Evolutionary conservation across 441 rosid species (phyloP), one percentile per base, ranked within the genome.

Genomic region (Euphorbia celastroides): DNA sequence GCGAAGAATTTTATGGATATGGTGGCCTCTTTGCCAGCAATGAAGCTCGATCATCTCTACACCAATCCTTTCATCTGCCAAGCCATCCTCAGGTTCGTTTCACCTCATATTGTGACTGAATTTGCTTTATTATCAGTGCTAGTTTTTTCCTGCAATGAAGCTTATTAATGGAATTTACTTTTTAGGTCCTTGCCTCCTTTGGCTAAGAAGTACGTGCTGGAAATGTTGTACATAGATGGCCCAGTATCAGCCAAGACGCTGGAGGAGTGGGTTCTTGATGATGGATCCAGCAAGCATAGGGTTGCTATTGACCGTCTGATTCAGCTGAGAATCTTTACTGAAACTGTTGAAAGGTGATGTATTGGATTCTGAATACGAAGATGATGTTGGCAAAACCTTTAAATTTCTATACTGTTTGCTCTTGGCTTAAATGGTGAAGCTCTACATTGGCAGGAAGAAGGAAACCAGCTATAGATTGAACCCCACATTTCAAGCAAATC

Each of bases 1-100:
- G 93, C 97, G 1, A 93, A 83, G 85, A 90, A 85, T 78, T 93
- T 90, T 74, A 90, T 93, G 98, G 97, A 88, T 81, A 93, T 93
- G 98, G 98, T 93, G 82, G 90, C 93, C 16, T 79, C 97, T 32
- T 70, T 91, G 70, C 90, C 97, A 0, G 86, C 92, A 75, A 82
- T 86, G 76, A 92, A 91, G 82, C 97, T 93, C 59, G 92, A 89
- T 54, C 77, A 69, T 60, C 93, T 93, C 44, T 88, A 89, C 78
- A 73, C 86, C 74, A 93, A 88, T 63, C 82, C 87, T n/a, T 91
- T 89, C 82, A 89, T 93, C 41, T 91, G 96, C 69, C 89, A 93
- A 66, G 99, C 99, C 66, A 91, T 91, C 75, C 92, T 93, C 85
- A 89, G 97, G 96, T 87, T 61, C 38, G 38, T 16, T 16, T 14